Percentiles rank a stretch among this genome's conserved stretches.
phyloP scores from a whole-genome alignment of 2,329 filamentous ascomycete genomes.

The Bipolaris victoriae region DNA sequence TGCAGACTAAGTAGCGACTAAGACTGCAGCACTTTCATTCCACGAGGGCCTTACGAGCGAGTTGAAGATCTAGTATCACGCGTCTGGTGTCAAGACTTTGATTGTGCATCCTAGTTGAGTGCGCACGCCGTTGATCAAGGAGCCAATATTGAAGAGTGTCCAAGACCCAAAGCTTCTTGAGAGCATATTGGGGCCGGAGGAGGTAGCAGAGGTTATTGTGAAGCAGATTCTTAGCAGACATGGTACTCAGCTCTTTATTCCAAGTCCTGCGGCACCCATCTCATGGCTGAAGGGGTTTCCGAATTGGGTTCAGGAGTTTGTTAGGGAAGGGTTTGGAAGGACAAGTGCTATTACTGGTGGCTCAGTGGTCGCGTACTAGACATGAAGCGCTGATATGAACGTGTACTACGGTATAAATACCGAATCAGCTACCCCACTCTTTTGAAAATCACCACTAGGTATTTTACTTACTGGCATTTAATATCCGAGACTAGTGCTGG shows the following conservation, averaged over 20 bases:
- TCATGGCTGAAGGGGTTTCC: slow-evolving; percentile 8
- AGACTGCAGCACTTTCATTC: slow-evolving; percentile 24
- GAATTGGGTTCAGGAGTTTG: slow-evolving; percentile 6
- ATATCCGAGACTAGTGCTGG: too few relatives aligned
- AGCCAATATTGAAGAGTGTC: slow-evolving; percentile 27
- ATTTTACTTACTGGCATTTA: too few relatives aligned
- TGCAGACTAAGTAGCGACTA: slow-evolving; percentile 27
- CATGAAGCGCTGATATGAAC: too few relatives aligned
- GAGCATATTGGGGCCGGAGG: slow-evolving; percentile 37
- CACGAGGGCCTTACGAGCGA: slow-evolving; percentile 40
- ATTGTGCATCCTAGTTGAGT: slow-evolving; percentile 46
- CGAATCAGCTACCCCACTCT: too few relatives aligned
- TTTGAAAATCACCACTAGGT: too few relatives aligned
- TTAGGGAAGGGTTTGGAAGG: slow-evolving; percentile 6
- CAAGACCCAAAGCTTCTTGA: slow-evolving; percentile 33
- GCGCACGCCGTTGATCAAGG: slow-evolving; percentile 42
- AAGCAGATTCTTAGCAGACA: slow-evolving; percentile 46
- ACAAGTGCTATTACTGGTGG: slow-evolving; percentile 10
- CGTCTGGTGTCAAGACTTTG: slow-evolving; percentile 24
- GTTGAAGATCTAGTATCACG: slow-evolving; percentile 40
- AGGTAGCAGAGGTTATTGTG: slow-evolving; percentile 46
- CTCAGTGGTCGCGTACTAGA: background rate
- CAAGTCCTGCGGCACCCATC: background rate
- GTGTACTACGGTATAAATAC: too few relatives aligned
- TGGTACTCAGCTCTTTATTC: slow-evolving; percentile 44